phyloP scores from a whole-genome alignment of 371 early-diverging fungal species.

The Coemansia sp. region DNA sequence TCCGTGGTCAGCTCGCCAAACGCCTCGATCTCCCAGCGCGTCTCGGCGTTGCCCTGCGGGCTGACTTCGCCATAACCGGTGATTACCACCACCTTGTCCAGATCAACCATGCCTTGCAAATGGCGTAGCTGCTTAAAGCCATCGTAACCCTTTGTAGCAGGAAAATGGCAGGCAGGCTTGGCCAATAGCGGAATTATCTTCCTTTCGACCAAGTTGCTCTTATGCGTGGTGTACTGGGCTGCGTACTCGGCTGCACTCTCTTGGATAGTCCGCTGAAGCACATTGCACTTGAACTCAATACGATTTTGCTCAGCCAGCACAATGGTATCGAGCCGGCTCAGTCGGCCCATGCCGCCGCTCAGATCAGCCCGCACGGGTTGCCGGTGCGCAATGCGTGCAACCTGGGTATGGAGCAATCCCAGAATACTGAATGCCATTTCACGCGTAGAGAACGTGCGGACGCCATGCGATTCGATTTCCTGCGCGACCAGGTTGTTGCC shows the following conservation, averaged over 20 bases:
- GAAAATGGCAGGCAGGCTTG: no score
- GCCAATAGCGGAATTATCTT: conserved; percentile 55
- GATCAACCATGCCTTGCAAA: conserved; percentile 83
- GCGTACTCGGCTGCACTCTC: no score
- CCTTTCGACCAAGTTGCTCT: no score
- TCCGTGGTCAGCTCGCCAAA: conserved; percentile 88
- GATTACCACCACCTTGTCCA: conserved; percentile 89
- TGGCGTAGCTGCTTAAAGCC: conserved; percentile 55
- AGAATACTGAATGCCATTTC: conserved; percentile 70
- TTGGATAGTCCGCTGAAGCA: neutral
- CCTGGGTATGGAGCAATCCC: conserved; percentile 68
- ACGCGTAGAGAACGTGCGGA: conserved; percentile 90
- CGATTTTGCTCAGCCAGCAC: neutral
- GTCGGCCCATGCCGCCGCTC: no score
- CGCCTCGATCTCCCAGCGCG: conserved; percentile 96
- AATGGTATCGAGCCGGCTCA: no score
- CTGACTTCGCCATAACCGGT: conserved; percentile 95
- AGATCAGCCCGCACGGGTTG: conserved; percentile 79
- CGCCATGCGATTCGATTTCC: conserved; percentile 85
- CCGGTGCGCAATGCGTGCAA: conserved; percentile 56
- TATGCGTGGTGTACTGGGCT: neutral
- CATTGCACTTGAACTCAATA: conserved; percentile 7
- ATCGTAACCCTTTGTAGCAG: no score
- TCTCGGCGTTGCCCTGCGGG: conserved; percentile 89
- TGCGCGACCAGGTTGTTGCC: conserved; percentile 84